phyloP scores from a whole-genome alignment of 176 grass and related monocot genomes.

The Musa schizocarpa region DNA sequence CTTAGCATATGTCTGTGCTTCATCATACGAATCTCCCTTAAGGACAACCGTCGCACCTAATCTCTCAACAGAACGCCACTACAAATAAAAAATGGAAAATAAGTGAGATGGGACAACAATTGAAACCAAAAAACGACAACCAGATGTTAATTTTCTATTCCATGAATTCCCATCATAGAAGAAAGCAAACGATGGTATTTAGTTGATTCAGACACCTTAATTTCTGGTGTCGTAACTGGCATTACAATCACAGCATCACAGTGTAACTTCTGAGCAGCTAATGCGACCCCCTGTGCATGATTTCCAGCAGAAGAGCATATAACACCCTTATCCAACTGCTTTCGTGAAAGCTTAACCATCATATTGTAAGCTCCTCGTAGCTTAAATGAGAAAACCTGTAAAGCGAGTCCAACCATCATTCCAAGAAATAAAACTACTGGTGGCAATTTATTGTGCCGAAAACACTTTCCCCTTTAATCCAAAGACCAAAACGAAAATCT shows the following conservation, averaged over 20 bases:
- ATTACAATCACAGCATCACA: slow-evolving; percentile 96
- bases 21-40: slow-evolving; percentile 83
- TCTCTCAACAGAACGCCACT: slow-evolving; percentile 88
- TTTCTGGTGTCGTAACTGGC: slow-evolving; percentile 97
- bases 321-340: slow-evolving; percentile 72
- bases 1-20: slow-evolving; percentile 87
- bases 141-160: not conserved
- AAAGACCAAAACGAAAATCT: not conserved
- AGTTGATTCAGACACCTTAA: slow-evolving; percentile 50
- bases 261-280: slow-evolving; percentile 56
- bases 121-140: not conserved
- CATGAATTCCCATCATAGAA: no score
- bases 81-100: slow-evolving; percentile 15
- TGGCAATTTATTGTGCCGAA: not conserved
- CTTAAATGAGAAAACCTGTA: slow-evolving; percentile 95
- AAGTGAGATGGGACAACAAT: not conserved
- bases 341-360: slow-evolving; percentile 75
- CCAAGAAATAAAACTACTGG: not conserved
- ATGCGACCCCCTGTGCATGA: slow-evolving; percentile 95
- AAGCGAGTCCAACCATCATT: not conserved
- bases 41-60: slow-evolving; percentile 87
- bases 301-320: slow-evolving; percentile 98
- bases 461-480: no score
- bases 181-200: not conserved
- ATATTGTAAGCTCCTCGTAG: slow-evolving; percentile 95